phyloP scores from a whole-genome alignment of 306 rosid genomes.

The Gillenia trifoliata region DNA sequence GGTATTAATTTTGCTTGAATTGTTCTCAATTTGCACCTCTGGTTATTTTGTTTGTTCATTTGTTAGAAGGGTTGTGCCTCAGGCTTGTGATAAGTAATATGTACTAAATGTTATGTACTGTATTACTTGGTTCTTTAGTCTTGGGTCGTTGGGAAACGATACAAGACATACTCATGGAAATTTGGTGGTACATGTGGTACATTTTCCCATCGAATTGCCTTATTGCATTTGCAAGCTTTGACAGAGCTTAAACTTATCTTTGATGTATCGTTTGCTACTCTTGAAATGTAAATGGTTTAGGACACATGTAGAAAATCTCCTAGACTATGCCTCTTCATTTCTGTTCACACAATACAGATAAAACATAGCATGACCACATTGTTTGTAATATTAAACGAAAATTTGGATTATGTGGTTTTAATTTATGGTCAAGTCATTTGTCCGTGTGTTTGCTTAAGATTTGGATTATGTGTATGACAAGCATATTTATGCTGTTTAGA shows the following conservation, averaged over 20 bases:
- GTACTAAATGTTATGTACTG: background rate
- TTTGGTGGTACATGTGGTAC: background rate
- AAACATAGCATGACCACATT: background rate
- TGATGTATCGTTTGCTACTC: background rate
- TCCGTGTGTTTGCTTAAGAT: background rate
- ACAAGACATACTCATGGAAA: background rate
- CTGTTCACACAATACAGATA: background rate
- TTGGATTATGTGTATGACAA: background rate
- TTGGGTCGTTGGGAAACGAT: background rate
- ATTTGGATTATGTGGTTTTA: background rate
- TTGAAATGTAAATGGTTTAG: background rate
- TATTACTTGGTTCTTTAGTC: slow-evolving; percentile 4
- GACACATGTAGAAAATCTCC: background rate
- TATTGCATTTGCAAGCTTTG: background rate
- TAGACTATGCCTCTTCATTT: background rate
- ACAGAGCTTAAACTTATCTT: background rate
- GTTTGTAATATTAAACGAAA: background rate
- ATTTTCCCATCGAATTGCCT: background rate
- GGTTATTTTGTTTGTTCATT: background rate
- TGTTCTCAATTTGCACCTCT: background rate
- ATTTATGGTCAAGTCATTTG: background rate
- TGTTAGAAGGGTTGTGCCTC: background rate
- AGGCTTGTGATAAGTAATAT: background rate
- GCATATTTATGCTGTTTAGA: background rate
- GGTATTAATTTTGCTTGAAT: slow-evolving; percentile 36